Base-by-base conservation (phyloP, 441 rosid species). In the Theobroma grandiflorum region DNA sequence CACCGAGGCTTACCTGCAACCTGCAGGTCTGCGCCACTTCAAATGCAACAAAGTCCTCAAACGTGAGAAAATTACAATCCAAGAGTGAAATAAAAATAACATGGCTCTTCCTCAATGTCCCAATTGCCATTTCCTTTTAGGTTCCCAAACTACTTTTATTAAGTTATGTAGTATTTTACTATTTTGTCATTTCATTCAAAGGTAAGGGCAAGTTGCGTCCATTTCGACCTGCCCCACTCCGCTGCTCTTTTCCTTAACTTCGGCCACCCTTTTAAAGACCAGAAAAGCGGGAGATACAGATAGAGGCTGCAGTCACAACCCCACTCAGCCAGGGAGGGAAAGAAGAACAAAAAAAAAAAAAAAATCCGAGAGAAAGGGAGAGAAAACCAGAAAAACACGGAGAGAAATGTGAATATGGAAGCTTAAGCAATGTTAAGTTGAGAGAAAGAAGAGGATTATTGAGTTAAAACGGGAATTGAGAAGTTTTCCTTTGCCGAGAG, bases 281-380 rank as follows among this genome's bases (percentile, higher is more conserved):
- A 78, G 88, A 82, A 90, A 88, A 90, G 95, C 95, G 95, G 93
- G 93, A 90, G 92, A 65, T 79, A 83, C 80, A 67, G 80, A 47
- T 70, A 81, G 57, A 85, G 86, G 83, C 81, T 11, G 82, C 82
- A 78, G 80, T 76, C 69, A 6, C 61, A 38, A 72, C 40, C 33
- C 33, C 64, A n/a, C 67, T 57, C 43, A 55, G 45, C 52, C 26
- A 43, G 31, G 31, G 0, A 59, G 26, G 66, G 76, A 49, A 72
- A 75, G 63, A 20, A 35, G 63, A 26, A 75, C 14, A 6, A 40
- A 35, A 31, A 31, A 31, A 37, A 15, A 3, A 76, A 73, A 80
- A 74, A 64, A 72, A n/a, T 43, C 66, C 31, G 75, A 66, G 78
- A 49, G 79, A 70, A 78, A 82, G 31, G 8, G 57, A 70, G 47